phyloP scores from a whole-genome alignment of 139 green algal genomes.

The Mychonastes homosphaera region DNA sequence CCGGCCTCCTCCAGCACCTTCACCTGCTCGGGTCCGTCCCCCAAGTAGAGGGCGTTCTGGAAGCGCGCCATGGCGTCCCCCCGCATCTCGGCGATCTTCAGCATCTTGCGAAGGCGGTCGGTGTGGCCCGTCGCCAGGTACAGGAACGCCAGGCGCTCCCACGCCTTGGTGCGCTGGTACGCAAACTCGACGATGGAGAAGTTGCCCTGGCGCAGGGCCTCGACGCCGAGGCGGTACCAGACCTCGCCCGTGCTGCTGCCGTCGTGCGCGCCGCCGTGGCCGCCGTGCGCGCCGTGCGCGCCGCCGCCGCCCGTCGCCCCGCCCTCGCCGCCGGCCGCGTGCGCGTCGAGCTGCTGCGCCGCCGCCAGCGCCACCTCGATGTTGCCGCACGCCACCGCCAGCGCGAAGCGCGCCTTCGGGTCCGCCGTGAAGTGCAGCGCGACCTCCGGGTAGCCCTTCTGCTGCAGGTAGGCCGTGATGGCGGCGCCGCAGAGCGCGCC shows the following conservation, averaged over 20 bases:
- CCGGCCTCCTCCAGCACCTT: slow-evolving; percentile 83
- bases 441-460: slow-evolving; percentile 97
- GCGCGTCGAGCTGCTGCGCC: slow-evolving; percentile 86
- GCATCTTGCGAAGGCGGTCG: slow-evolving; percentile 86
- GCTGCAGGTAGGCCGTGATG: slow-evolving; percentile 97
- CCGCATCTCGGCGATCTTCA: slow-evolving; percentile 96
- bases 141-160: slow-evolving; percentile 96
- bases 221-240: slow-evolving; percentile 80
- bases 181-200: slow-evolving; percentile 95
- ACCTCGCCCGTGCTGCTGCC: too few relatives aligned
- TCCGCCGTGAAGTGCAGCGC: slow-evolving; percentile 91
- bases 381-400: slow-evolving; percentile 74
- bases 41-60: slow-evolving; percentile 96
- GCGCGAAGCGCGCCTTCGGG: slow-evolving; percentile 89
- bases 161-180: slow-evolving; percentile 99
- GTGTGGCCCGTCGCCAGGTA: slow-evolving; percentile 91
- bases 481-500: slow-evolving; percentile 81
- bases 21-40: slow-evolving; percentile 73
- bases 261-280: too few relatives aligned
- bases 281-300: too few relatives aligned
- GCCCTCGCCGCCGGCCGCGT: slow-evolving; percentile 10
- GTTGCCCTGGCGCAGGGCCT: slow-evolving; percentile 78
- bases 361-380: slow-evolving; percentile 93
- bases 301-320: too few relatives aligned
- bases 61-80: slow-evolving; percentile 89